A percentile compares a stretch with the other conserved stretches of the same genome.
Conservation (phyloP, 768 basidiomycete genomes). For the Auricularia auricula-judae region DNA sequence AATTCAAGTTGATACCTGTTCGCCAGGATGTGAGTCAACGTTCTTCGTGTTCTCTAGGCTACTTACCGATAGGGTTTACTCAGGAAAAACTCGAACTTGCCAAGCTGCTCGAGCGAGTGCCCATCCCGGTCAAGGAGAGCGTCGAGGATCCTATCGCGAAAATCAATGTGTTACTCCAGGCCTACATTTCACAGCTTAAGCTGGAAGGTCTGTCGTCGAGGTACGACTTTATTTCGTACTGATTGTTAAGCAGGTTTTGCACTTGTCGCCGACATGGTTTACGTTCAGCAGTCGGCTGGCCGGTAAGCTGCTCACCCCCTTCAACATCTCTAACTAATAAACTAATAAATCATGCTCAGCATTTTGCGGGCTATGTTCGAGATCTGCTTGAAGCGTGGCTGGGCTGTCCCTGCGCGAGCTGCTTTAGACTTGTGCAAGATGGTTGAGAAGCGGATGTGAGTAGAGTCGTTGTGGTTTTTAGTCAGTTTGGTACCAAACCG, state of each 20-base stretch:
- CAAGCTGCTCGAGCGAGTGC: slow-evolving; percentile 86
- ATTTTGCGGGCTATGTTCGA: slow-evolving; percentile 96
- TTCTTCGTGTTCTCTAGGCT: background rate
- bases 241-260: slow-evolving; percentile 47
- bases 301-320: slow-evolving; percentile 33
- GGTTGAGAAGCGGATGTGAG: slow-evolving; percentile 78
- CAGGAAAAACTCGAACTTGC: slow-evolving; percentile 81
- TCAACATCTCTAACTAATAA: background rate
- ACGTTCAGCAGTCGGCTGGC: slow-evolving; percentile 94
- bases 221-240: background rate
- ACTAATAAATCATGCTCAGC: slow-evolving; percentile 21
- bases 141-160: slow-evolving; percentile 96
- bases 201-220: slow-evolving; percentile 50
- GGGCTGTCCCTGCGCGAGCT: slow-evolving; percentile 87
- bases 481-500: slow-evolving; percentile 1
- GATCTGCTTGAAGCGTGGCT: slow-evolving; percentile 95
- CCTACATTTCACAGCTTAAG: slow-evolving; percentile 89
- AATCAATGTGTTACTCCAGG: slow-evolving; percentile 91
- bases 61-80: background rate
- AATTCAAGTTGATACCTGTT: slow-evolving; percentile 84
- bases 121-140: slow-evolving; percentile 93
- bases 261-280: slow-evolving; percentile 87
- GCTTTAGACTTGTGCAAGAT: slow-evolving; percentile 93
- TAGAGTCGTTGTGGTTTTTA: slow-evolving; percentile 2
- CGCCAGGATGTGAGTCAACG: slow-evolving; percentile 43